Percentiles rank a stretch among this genome's conserved stretches.
phyloP scores from a whole-genome alignment of 2,329 filamentous ascomycete species.

The Cladobotryum protrusum region DNA sequence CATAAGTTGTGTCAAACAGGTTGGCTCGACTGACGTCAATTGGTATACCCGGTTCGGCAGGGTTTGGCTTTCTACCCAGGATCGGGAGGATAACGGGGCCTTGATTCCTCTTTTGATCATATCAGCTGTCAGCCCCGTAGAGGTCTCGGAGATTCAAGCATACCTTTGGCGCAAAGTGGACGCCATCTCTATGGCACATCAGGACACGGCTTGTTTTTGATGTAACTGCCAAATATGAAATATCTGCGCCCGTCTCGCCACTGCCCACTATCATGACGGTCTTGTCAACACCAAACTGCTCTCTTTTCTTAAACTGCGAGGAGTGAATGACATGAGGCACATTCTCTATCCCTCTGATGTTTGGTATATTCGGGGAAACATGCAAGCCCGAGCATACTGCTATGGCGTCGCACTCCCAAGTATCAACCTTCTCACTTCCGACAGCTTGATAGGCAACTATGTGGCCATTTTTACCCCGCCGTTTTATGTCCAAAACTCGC shows the following conservation, averaged over 20 bases:
- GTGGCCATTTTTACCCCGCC: conserved; percentile 5
- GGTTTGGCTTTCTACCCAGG: conserved; percentile 12
- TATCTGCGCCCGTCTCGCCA: conserved; percentile 39
- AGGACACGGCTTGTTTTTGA: conserved; percentile 33
- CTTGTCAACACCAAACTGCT: conserved; percentile 32
- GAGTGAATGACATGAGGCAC: conserved; percentile 36
- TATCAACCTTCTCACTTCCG: not conserved
- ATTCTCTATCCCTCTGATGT: conserved; percentile 30
- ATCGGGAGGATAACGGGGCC: conserved; percentile 16
- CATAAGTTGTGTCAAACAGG: conserved; percentile 41
- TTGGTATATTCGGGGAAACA: conserved; percentile 30
- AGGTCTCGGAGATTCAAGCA: not conserved
- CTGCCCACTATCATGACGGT: conserved; percentile 37
- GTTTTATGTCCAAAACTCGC: conserved; percentile 21
- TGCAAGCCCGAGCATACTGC: conserved; percentile 39
- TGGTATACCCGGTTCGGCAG: conserved; percentile 28
- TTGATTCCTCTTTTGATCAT: conserved; percentile 11
- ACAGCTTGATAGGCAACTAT: conserved; percentile 1
- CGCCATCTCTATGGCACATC: conserved; percentile 37
- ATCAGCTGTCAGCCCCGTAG: not conserved
- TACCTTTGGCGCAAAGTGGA: conserved; percentile 35
- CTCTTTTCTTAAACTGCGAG: conserved; percentile 33
- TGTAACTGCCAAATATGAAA: conserved; percentile 37
- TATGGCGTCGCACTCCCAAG: conserved; percentile 36
- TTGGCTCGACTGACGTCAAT: conserved; percentile 36